Conservation (phyloP, 2,329 filamentous ascomycete genomes). For the Clonostachys sp. region DNA sequence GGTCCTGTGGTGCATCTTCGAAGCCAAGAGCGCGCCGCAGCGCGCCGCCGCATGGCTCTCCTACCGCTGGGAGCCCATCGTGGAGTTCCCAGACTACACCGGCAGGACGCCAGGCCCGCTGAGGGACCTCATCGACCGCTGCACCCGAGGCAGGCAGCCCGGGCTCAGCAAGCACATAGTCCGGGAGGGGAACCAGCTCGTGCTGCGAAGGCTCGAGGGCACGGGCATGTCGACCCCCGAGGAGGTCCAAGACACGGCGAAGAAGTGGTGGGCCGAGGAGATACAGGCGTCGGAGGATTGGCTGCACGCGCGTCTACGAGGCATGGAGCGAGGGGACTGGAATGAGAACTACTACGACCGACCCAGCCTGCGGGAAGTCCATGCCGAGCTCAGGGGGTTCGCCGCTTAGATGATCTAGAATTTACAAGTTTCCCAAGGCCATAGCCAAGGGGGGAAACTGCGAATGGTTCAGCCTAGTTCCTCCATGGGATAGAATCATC, state of each 20-base stretch:
- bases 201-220: constrained; percentile 28
- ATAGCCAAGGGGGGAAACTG: no score
- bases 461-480: no score
- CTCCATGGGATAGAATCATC: no score
- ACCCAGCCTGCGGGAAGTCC: constrained; percentile 39
- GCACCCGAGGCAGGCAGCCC: constrained; percentile 41
- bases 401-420: no score
- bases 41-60: constrained; percentile 54
- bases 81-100: constrained; percentile 50
- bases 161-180: constrained; percentile 39
- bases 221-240: constrained; percentile 24
- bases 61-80: constrained; percentile 48
- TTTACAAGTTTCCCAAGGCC: no score
- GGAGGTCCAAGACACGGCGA: constrained; percentile 29
- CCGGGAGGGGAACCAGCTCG: constrained; percentile 37
- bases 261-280: constrained; percentile 43
- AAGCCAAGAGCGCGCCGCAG: constrained; percentile 54
- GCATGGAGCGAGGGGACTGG: constrained; percentile 36
- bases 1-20: constrained; percentile 59
- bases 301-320: constrained; percentile 31
- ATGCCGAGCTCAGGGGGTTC: constrained; percentile 18
- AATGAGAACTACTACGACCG: constrained; percentile 44
- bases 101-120: constrained; percentile 37
- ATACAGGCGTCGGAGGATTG: constrained; percentile 42
- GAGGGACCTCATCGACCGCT: constrained; percentile 42